phyloP scores from a whole-genome alignment of 768 basidiomycete genomes.

The Boletellus ananas region DNA sequence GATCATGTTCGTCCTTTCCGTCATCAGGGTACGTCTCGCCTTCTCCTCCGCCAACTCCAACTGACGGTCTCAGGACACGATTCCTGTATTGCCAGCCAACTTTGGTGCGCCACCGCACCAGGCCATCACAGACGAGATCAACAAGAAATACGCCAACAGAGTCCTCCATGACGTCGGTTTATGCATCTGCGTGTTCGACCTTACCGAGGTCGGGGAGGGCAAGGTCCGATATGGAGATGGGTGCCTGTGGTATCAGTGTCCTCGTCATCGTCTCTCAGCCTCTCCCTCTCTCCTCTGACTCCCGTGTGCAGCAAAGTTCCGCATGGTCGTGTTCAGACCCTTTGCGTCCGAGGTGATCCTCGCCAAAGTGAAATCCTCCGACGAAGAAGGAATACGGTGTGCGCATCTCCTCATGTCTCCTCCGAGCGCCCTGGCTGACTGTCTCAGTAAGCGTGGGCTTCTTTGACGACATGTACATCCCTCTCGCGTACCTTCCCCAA shows the following conservation, averaged over 20 bases:
- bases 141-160: constrained; percentile 94
- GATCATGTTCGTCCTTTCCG: constrained; percentile 45
- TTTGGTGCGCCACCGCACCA: constrained; percentile 76
- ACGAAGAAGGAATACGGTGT: constrained; percentile 83
- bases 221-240: constrained; percentile 95
- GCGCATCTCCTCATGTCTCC: constrained; percentile 26
- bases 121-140: constrained; percentile 80
- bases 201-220: constrained; percentile 83
- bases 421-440: constrained; percentile 1
- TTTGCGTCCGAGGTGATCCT: constrained; percentile 87
- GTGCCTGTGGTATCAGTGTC: constrained; percentile 91
- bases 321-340: constrained; percentile 88
- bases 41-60: not conserved
- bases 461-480: constrained; percentile 92
- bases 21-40: constrained; percentile 35
- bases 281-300: constrained; percentile 2
- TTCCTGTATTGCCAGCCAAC: constrained; percentile 83
- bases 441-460: constrained; percentile 77
- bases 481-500: constrained; percentile 72
- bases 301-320: constrained; percentile 64
- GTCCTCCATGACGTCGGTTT: constrained; percentile 89
- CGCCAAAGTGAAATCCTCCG: constrained; percentile 84
- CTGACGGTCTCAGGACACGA: constrained; percentile 64
- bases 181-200: constrained; percentile 86
- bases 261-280: not conserved